These are phyloP conservation scores for Macaranga tanarius DNA, from an alignment of 441 rosid species.

Conservation along the genomic window DNA sequence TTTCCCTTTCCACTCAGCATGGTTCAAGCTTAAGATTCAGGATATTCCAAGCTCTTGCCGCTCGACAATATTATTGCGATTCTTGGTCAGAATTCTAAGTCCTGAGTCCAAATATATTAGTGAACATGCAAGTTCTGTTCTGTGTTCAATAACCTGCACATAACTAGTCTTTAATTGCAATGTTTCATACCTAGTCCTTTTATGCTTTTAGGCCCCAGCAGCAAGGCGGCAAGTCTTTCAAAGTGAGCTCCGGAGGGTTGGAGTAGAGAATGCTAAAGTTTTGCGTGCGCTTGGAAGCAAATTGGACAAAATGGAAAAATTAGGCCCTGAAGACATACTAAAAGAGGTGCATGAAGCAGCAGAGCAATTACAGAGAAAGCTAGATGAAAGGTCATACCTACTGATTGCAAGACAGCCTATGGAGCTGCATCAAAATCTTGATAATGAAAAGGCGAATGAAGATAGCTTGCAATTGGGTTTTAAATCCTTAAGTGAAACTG, in stretches of 20 bases:
- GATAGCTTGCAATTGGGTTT: conserved; percentile 30
- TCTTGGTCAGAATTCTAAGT: too few species aligned
- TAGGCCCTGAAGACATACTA: conserved; percentile 46
- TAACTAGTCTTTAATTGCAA: too few species aligned
- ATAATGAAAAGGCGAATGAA: conserved; percentile 26
- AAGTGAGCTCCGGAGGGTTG: conserved; percentile 49
- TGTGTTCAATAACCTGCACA: too few species aligned
- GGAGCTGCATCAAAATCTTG: conserved; percentile 25
- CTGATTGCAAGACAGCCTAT: conserved; percentile 39
- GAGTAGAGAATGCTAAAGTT: conserved; percentile 51
- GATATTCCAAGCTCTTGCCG: too few species aligned
- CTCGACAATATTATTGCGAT: too few species aligned
- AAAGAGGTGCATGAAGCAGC: conserved; percentile 58
- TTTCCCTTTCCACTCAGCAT: background rate
- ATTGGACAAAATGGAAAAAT: conserved; percentile 58
- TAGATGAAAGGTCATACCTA: conserved; percentile 55
- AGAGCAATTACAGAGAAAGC: conserved; percentile 52
- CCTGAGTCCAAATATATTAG: too few species aligned
- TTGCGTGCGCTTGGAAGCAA: conserved; percentile 52
- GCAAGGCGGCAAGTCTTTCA: conserved; percentile 44
- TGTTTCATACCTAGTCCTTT: background rate
- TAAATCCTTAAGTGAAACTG: conserved; percentile 55
- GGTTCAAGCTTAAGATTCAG: too few species aligned
- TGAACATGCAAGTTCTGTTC: too few species aligned
- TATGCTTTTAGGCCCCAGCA: conserved; percentile 44